Percentiles rank a stretch among this genome's conserved stretches.
Evolutionary conservation across 371 early-diverging fungal species (phyloP).

Genomic region (Homolaphlyctis polyrhiza): DNA sequence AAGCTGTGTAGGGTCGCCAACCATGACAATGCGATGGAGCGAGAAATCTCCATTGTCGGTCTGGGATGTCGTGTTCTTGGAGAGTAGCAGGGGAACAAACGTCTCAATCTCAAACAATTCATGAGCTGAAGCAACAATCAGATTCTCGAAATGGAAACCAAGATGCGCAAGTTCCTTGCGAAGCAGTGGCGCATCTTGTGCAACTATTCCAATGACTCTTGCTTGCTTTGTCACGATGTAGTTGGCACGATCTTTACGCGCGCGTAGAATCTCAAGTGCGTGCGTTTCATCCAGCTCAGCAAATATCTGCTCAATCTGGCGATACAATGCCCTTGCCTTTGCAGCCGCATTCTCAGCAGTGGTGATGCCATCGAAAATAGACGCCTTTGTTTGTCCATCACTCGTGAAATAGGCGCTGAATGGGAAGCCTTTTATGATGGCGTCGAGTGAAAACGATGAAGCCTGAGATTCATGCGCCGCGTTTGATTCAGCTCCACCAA

Average conservation of each 20-base stretch:
- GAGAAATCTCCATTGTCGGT: constrained; percentile 10
- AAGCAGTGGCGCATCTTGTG: constrained; percentile 88
- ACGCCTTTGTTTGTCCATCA: not conserved
- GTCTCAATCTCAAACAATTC: constrained; percentile 96
- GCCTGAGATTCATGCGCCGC: too few relatives aligned
- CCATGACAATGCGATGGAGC: constrained; percentile 84
- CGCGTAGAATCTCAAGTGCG: constrained; percentile 87
- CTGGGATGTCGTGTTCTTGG: constrained; percentile 35
- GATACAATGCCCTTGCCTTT: not conserved
- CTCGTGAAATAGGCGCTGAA: not conserved
- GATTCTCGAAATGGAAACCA: constrained; percentile 89
- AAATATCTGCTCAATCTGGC: constrained; percentile 29
- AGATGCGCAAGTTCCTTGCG: constrained; percentile 73
- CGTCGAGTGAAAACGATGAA: not conserved
- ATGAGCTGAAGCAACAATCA: constrained; percentile 97
- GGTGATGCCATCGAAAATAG: not conserved
- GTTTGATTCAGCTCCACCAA: not conserved
- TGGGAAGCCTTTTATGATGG: not conserved
- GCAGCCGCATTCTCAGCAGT: not conserved
- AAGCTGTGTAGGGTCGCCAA: constrained; percentile 96
- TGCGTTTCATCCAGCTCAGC: constrained; percentile 45
- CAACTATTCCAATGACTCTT: constrained; percentile 93
- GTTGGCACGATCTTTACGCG: constrained; percentile 74
- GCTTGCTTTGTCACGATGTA: constrained; percentile 93
- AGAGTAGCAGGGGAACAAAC: constrained; percentile 81